Percentiles rank a stretch among this genome's conserved stretches.
These are phyloP conservation scores for Arthrobotrys conoides DNA, from an alignment of 2,329 filamentous ascomycete species.

Conservation along the genomic window DNA sequence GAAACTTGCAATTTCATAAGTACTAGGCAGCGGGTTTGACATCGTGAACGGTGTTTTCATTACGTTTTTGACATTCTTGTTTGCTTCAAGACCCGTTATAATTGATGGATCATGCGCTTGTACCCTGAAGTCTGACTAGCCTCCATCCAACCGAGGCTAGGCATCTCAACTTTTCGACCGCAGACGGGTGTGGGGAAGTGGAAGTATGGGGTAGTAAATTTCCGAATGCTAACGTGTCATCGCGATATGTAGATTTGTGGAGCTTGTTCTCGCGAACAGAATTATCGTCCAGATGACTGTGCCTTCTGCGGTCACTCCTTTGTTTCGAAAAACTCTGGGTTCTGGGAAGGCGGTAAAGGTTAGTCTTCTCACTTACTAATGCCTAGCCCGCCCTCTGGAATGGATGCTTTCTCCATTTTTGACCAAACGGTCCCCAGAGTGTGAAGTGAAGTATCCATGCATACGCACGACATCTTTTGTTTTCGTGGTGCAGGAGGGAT, in stretches of 20 bases:
- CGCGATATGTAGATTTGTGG: conserved; percentile 68
- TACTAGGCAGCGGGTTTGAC: conserved; percentile 31
- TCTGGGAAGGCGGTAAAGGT: conserved; percentile 85
- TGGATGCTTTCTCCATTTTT: conserved; percentile 28
- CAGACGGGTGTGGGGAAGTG: conserved; percentile 45
- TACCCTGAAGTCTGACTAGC: conserved; percentile 26
- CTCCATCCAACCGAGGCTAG: conserved; percentile 59
- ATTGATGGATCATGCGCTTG: conserved; percentile 48
- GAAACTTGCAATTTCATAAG: conserved; percentile 46
- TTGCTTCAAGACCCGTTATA: conserved; percentile 31
- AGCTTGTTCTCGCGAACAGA: conserved; percentile 84
- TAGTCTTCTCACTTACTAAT: conserved; percentile 27
- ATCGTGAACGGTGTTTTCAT: conserved; percentile 43
- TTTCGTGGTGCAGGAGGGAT: conserved; percentile 61
- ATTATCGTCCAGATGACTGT: conserved; percentile 82
- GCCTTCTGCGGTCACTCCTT: conserved; percentile 79
- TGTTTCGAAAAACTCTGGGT: conserved; percentile 78
- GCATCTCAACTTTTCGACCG: conserved; percentile 53
- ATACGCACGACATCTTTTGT: conserved; percentile 45
- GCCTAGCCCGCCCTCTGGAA: conserved; percentile 7
- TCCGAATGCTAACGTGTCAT: conserved; percentile 38
- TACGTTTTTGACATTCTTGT: conserved; percentile 45
- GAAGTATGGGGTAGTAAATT: conserved; percentile 47
- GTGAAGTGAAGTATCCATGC: conserved; percentile 1
- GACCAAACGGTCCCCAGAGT: conserved; percentile 24